Evolutionary conservation across 305 asterid genomes (phyloP).

Genomic region (Fraxinus floribunda): DNA sequence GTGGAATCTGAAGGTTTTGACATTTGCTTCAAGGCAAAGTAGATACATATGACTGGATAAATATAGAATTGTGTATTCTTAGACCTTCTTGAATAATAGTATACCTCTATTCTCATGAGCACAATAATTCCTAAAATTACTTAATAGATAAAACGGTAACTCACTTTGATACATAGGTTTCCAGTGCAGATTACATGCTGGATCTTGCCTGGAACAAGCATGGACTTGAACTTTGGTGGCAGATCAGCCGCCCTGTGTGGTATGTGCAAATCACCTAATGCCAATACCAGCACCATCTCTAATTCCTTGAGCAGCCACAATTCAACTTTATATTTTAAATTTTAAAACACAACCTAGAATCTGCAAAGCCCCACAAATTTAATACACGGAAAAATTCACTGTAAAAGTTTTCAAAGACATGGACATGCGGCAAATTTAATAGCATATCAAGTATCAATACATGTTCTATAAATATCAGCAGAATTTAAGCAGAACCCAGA

Average conservation of each 20-base stretch:
- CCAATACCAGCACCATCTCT: conserved; percentile 86
- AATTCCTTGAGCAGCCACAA: conserved; percentile 17
- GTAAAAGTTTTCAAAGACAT: neutral
- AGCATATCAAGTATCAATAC: neutral
- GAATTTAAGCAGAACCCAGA: neutral
- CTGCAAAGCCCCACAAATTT: conserved; percentile 16
- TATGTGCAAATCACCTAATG: conserved; percentile 90
- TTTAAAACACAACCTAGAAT: conserved; percentile 25
- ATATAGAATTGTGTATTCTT: neutral
- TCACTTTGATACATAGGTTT: conserved; percentile 76
- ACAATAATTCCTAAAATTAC: neutral
- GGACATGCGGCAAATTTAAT: neutral
- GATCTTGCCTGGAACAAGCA: conserved; percentile 99
- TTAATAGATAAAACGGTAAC: conserved; percentile 11
- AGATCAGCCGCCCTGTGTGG: conserved; percentile 94
- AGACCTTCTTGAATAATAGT: neutral
- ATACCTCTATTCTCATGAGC: neutral
- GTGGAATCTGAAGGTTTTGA: neutral
- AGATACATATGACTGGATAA: neutral
- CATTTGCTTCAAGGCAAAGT: neutral
- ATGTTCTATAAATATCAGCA: neutral
- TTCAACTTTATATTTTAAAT: conserved; percentile 3
- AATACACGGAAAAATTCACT: neutral
- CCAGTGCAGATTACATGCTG: conserved; percentile 95
- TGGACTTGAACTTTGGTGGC: conserved; percentile 91